Percentiles rank a stretch among this genome's conserved stretches.
phyloP scores from a whole-genome alignment of 2,329 filamentous ascomycete genomes.

The Colletotrichum simmondsii region DNA sequence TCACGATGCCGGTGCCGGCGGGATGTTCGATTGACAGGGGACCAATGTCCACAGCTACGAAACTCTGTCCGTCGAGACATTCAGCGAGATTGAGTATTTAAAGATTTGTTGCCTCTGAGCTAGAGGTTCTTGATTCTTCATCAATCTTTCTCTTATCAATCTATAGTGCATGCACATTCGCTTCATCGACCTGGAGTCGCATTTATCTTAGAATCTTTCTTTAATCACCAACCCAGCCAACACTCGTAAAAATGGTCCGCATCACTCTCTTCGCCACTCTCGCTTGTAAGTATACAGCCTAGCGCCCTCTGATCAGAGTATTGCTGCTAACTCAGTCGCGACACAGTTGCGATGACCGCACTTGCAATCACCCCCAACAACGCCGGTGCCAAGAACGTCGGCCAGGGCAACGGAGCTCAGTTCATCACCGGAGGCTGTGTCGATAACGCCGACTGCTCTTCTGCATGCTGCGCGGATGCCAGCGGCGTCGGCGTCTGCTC shows the following conservation, averaged over 20 bases:
- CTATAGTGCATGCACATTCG: slow-evolving; percentile 18
- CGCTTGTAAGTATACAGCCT: slow-evolving; percentile 37
- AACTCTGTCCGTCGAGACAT: not conserved
- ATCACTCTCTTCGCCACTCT: slow-evolving; percentile 38
- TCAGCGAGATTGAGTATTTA: not conserved
- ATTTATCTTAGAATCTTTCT: not conserved
- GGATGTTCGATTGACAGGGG: not conserved
- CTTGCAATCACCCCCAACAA: slow-evolving; percentile 39
- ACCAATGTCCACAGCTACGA: not conserved
- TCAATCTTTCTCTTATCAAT: not conserved
- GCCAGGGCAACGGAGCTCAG: slow-evolving; percentile 36
- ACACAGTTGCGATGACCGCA: slow-evolving; percentile 34
- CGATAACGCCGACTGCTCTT: slow-evolving; percentile 41
- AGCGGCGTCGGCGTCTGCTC: slow-evolving; percentile 43
- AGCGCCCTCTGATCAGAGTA: not conserved
- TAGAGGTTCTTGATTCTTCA: not conserved
- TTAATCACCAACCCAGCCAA: not conserved
- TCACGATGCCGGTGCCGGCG: not conserved
- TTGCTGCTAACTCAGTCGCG: not conserved
- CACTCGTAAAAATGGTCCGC: slow-evolving; percentile 38
- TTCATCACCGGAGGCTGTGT: slow-evolving; percentile 45
- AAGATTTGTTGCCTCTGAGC: not conserved
- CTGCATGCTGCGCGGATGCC: slow-evolving; percentile 42
- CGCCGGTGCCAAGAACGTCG: slow-evolving; percentile 33
- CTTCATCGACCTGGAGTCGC: slow-evolving; percentile 31